phyloP scores from a whole-genome alignment of 2,329 filamentous ascomycete genomes.

The Incumbomyces lentus region DNA sequence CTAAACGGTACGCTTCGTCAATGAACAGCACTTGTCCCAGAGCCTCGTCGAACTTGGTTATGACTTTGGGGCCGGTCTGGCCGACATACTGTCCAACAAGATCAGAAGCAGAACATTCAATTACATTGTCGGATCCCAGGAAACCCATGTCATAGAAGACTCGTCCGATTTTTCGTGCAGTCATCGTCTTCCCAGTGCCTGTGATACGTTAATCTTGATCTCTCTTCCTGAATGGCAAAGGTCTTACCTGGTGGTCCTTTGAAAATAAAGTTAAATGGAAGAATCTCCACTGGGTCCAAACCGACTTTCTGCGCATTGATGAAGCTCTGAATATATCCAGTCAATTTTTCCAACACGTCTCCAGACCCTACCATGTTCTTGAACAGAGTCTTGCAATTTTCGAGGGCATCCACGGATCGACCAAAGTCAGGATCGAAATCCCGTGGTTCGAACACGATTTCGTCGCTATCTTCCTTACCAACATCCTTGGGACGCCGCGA shows the following conservation, averaged over 20 bases:
- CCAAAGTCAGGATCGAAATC: conserved; percentile 54
- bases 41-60: conserved; percentile 42
- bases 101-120: conserved; percentile 56
- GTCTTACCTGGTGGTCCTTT: conserved; percentile 51
- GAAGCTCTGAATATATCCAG: conserved; percentile 45
- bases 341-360: conserved; percentile 41
- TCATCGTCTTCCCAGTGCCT: conserved; percentile 61
- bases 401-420: conserved; percentile 37
- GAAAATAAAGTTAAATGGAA: conserved; percentile 62
- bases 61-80: conserved; percentile 55
- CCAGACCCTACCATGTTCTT: conserved; percentile 50
- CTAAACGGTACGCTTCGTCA: conserved; percentile 69
- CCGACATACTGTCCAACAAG: conserved; percentile 57
- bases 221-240: too few species aligned
- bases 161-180: conserved; percentile 60
- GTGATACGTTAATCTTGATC: conserved; percentile 4
- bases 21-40: conserved; percentile 65
- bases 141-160: conserved; percentile 65
- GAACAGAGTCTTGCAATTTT: conserved; percentile 47
- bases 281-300: conserved; percentile 46
- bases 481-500: not conserved
- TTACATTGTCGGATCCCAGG: conserved; percentile 46
- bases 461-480: conserved; percentile 18
- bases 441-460: conserved; percentile 30
- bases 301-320: conserved; percentile 41